Conservation (phyloP, 129 eudicot genomes). For the Helianthus annuus region HanXRQr2.0-SUNRISE NC_035436.2:183172219-183172718, state of each 20-base stretch:
- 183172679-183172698: constrained; percentile 29
- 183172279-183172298: constrained; percentile 42
- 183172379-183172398: constrained; percentile 36
- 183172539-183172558: constrained; percentile 38
- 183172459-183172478: constrained; percentile 26
- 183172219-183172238: constrained; percentile 40
- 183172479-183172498: constrained; percentile 45
- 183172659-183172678: constrained; percentile 39
- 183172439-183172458: constrained; percentile 36
- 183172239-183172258: constrained; percentile 47
- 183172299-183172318: constrained; percentile 30
- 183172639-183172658: constrained; percentile 42
- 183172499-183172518: constrained; percentile 33
- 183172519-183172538: constrained; percentile 19
- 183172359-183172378: constrained; percentile 22
- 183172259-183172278: constrained; percentile 44
- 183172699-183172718: constrained; percentile 43
- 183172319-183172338: constrained; percentile 23
- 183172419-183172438: constrained; percentile 36
- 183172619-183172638: constrained; percentile 45
- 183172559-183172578: constrained; percentile 44
- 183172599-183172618: constrained; percentile 35
- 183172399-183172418: constrained; percentile 29
- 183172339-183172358: constrained; percentile 19
- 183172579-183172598: constrained; percentile 37